Evolutionary conservation across 1,284 basidiomycete genomes (phyloP), one percentile per base, ranked within the genome.

Genomic region (Tetrapyrgos nigripes): DNA sequence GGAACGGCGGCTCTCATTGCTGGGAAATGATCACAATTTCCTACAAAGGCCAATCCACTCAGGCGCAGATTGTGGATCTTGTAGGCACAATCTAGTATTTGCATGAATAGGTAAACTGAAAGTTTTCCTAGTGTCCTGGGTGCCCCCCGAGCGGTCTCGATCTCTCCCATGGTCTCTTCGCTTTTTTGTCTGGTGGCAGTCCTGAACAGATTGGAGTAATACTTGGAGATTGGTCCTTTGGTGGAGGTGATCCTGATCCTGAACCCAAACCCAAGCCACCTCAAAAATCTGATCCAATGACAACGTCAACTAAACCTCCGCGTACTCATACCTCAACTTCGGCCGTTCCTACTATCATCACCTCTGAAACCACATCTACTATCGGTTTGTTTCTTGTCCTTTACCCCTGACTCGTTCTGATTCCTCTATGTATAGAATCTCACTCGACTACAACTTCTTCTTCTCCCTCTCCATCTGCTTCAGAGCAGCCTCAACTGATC

Each of bases 81-180:
- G 23, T 52, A 17, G 24, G 29, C 31, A 21, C 37, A 21, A 10
- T 37, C 33, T n/a, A n/a, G 4, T 24, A 13, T 37, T n/a, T n/a
- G n/a, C 14, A 14, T 46, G 6, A 43, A 2, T 55, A 8, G 28
- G 19, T 26, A 43, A 29, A 28, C 21, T 26, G 27, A 43, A 28
- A 23, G n/a, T 21, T 47, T 31, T 37, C 11, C 23, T 37, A 77
- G 71, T 83, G 81, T 65, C 73, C 74, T 27, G 68, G 67, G 5
- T 85, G 83, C 70, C 71, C 73, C 4, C 78, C 72, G 59, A 82
- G 83, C 47, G 81, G 71, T 46, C 78, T 89, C 53, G 87, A 89
- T 72, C 71, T 89, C 62, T 80, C 78, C 29, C 70, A 71, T 3
- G 71, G 77, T n/a, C 79, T 89, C 21, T 88, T 88, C 75, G 50